phyloP scores from a whole-genome alignment of 768 basidiomycete genomes.

The Phanerochaete carnosa region DNA sequence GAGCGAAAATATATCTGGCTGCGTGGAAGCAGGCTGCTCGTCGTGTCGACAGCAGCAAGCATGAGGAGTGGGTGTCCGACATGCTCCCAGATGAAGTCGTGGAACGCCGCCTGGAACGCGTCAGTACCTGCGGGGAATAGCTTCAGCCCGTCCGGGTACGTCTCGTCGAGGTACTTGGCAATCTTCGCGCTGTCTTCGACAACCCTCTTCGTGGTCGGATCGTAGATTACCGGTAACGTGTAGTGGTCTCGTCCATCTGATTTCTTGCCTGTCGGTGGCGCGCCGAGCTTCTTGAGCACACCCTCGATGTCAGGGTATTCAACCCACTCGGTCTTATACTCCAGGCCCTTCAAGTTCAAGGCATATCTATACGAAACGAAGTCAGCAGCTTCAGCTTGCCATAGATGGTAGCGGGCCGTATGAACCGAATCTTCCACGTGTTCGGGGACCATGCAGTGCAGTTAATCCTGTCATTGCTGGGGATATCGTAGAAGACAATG shows the following conservation, averaged over 20 bases:
- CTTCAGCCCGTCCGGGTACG: conserved; percentile 41
- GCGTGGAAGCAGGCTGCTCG: conserved; percentile 20
- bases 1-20: conserved; percentile 38
- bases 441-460: conserved; percentile 2
- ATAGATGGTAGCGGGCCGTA: neutral
- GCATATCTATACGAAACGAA: conserved; percentile 17
- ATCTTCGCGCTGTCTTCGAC: conserved; percentile 46
- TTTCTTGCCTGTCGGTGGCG: conserved; percentile 31
- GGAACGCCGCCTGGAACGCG: conserved; percentile 40
- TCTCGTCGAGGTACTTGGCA: conserved; percentile 47
- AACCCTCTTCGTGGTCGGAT: conserved; percentile 36
- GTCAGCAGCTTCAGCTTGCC: neutral
- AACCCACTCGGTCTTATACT: conserved; percentile 48
- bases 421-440: conserved; percentile 2
- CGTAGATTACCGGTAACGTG: conserved; percentile 50
- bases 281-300: conserved; percentile 33
- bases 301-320: conserved; percentile 48
- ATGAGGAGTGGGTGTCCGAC: neutral
- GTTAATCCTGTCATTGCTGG: conserved; percentile 21
- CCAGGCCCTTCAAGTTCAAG: conserved; percentile 38
- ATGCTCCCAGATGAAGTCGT: neutral
- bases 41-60: neutral
- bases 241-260: conserved; percentile 34
- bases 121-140: conserved; percentile 39
- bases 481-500: conserved; percentile 16